A percentile compares a stretch with the other conserved stretches of the same genome.
Conservation (phyloP, 2,329 filamentous ascomycete species). For the Talaromyces sp. region DNA sequence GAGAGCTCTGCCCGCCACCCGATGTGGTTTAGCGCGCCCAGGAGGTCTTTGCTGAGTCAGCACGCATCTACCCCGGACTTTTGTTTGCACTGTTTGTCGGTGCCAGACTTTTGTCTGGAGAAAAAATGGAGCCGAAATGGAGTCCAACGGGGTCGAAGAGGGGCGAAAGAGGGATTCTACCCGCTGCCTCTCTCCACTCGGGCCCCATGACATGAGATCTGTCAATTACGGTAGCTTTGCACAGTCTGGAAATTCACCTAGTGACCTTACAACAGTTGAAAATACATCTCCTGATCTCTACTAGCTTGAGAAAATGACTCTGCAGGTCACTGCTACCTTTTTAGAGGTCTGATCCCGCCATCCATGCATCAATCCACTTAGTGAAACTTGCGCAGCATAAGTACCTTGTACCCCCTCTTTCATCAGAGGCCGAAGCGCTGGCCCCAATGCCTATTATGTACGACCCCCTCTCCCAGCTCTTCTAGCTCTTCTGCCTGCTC, state of each 20-base stretch:
- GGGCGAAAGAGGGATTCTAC: background rate
- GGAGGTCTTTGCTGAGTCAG: conserved; percentile 18
- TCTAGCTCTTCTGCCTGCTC: conserved; percentile 2
- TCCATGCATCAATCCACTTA: background rate
- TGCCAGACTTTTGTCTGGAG: background rate
- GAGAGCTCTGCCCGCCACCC: conserved; percentile 23
- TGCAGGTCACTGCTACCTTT: conserved; percentile 10
- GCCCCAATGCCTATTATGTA: background rate
- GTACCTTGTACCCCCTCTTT: conserved; percentile 16
- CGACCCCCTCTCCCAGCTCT: conserved; percentile 17
- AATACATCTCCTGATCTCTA: too few relatives aligned
- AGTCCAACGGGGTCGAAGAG: background rate
- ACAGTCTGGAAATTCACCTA: too few relatives aligned
- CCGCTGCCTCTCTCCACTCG: background rate
- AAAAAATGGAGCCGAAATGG: background rate
- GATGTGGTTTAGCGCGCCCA: conserved; percentile 15
- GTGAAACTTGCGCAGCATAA: conserved; percentile 14
- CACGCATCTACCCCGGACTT: conserved; percentile 21
- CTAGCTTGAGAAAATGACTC: background rate
- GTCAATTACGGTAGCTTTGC: background rate
- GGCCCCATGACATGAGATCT: background rate
- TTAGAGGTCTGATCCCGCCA: conserved; percentile 3
- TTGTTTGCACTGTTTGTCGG: background rate
- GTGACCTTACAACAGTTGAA: too few relatives aligned
- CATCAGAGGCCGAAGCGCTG: conserved; percentile 18